A percentile compares a stretch with the other conserved stretches of the same genome.
These are phyloP conservation scores for Sclerotinia minor DNA, from an alignment of 2,329 filamentous ascomycete species.

Conservation along the genomic window DNA sequence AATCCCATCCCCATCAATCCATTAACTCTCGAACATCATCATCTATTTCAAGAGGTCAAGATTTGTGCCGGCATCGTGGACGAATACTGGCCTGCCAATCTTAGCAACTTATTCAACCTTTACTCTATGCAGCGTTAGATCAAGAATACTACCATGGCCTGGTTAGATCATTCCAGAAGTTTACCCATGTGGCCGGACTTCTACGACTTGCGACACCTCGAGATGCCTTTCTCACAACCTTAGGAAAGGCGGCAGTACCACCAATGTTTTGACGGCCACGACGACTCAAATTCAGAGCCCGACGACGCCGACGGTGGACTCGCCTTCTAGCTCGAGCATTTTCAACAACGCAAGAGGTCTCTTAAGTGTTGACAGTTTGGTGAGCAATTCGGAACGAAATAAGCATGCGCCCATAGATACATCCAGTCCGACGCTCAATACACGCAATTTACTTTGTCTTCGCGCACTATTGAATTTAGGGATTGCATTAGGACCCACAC, in stretches of 20 bases:
- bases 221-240: conserved; percentile 90
- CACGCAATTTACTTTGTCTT: conserved; percentile 85
- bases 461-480: conserved; percentile 91
- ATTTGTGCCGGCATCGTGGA: conserved; percentile 82
- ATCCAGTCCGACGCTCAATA: conserved; percentile 63
- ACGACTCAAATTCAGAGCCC: conserved; percentile 51
- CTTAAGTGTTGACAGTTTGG: conserved; percentile 70
- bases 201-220: conserved; percentile 80
- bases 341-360: conserved; percentile 71
- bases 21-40: conserved; percentile 70
- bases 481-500: conserved; percentile 86
- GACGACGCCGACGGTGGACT: conserved; percentile 51
- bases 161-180: conserved; percentile 90
- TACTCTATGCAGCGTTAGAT: conserved; percentile 84
- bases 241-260: conserved; percentile 91
- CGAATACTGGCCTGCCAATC: conserved; percentile 91
- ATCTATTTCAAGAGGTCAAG: conserved; percentile 68
- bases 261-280: conserved; percentile 69
- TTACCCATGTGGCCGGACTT: conserved; percentile 91
- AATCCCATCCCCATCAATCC: conserved; percentile 84
- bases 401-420: conserved; percentile 61
- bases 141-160: conserved; percentile 91
- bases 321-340: conserved; percentile 47
- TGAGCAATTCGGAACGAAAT: conserved; percentile 61
- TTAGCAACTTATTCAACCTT: conserved; percentile 95